Evolutionary conservation across 164 flowering plant genomes (phyloP).

Genomic region (Vitis cinerea): DNA sequence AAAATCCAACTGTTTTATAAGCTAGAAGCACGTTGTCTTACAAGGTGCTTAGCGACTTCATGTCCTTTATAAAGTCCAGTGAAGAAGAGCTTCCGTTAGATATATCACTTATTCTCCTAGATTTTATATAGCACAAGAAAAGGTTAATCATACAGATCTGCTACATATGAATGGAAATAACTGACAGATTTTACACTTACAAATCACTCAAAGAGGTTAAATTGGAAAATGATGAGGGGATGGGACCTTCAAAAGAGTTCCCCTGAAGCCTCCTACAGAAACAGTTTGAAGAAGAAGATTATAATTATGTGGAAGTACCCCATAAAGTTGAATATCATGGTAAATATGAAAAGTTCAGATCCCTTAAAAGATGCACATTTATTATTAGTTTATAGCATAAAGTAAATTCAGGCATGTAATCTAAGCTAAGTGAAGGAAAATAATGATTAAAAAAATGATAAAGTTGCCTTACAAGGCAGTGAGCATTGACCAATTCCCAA

Average conservation of each 20-base stretch:
- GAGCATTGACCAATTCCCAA: slow-evolving; percentile 66
- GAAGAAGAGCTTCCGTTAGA: slow-evolving; percentile 58
- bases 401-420: too few relatives aligned
- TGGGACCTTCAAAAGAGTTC: slow-evolving; percentile 66
- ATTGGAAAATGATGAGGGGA: slow-evolving; percentile 62
- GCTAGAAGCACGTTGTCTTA: slow-evolving; percentile 24
- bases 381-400: too few relatives aligned
- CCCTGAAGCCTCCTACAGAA: slow-evolving; percentile 61
- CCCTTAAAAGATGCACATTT: too few relatives aligned
- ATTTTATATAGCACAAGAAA: not conserved
- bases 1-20: not conserved
- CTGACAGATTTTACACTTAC: slow-evolving; percentile 38
- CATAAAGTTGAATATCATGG: too few relatives aligned
- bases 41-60: slow-evolving; percentile 54
- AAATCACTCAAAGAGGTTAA: slow-evolving; percentile 53
- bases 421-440: too few relatives aligned
- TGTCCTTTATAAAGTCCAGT: slow-evolving; percentile 47
- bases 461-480: slow-evolving; percentile 36
- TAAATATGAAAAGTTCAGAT: too few relatives aligned
- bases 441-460: too few relatives aligned
- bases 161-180: not conserved
- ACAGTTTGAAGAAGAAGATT: not conserved
- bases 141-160: slow-evolving; percentile 7
- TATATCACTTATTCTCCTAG: slow-evolving; percentile 72
- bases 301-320: too few relatives aligned